Evolutionary conservation across 192 early-diverging fungal genomes (phyloP).

Genomic region (Rhizoclosmatium sp.): DNA sequence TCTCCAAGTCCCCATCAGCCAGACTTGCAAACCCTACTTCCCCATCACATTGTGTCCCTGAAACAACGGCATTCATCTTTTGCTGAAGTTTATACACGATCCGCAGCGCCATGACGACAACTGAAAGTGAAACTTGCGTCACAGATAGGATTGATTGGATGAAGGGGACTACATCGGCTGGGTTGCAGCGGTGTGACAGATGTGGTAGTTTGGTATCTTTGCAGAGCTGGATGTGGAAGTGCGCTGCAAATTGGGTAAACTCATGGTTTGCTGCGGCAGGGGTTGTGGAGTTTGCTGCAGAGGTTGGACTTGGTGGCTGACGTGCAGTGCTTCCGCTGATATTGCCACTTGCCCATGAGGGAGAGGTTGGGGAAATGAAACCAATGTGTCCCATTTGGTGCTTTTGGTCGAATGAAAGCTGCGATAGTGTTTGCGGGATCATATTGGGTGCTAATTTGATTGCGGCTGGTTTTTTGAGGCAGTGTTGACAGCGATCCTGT

Average conservation of each 20-base stretch:
- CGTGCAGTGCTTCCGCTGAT: not conserved
- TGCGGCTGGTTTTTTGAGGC: no score
- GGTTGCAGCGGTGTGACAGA: not conserved
- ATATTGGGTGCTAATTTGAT: no score
- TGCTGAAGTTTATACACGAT: constrained; percentile 13
- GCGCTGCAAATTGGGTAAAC: constrained; percentile 15
- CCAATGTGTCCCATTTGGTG: no score
- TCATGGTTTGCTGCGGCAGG: constrained; percentile 4
- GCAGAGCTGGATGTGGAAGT: not conserved
- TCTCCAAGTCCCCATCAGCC: not conserved
- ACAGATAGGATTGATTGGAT: not conserved
- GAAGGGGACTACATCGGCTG: not conserved
- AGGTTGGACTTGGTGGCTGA: not conserved
- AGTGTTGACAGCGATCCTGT: no score
- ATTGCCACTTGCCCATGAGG: not conserved
- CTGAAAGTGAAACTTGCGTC: constrained; percentile 18
- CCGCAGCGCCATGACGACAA: constrained; percentile 17
- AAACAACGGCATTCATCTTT: not conserved
- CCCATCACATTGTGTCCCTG: not conserved
- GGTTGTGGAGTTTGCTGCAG: constrained; percentile 4
- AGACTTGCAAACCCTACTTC: not conserved
- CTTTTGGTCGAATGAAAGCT: not conserved
- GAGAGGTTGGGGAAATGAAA: constrained; percentile 4
- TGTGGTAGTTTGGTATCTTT: not conserved
- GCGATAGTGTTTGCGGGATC: no score